A percentile compares a stretch with the other conserved stretches of the same genome.
Conservation (phyloP, 257 asterid genomes). For the Phtheirospermum japonicum region DNA sequence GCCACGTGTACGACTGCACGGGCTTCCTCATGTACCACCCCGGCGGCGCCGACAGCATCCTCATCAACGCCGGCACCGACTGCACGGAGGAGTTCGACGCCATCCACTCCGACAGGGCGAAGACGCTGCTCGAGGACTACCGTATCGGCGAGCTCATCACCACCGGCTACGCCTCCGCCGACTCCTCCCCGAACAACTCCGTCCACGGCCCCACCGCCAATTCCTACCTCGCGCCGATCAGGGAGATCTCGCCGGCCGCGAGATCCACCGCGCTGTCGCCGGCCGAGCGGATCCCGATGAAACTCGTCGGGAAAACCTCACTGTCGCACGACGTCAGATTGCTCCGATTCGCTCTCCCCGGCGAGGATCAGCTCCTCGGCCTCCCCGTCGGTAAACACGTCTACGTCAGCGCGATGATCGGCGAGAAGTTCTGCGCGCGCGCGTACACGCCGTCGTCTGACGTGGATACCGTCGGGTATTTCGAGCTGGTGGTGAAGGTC, state of each 20-base stretch:
- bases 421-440: slow-evolving; percentile 79
- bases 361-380: slow-evolving; percentile 66
- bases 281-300: slow-evolving; percentile 66
- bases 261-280: slow-evolving; percentile 55
- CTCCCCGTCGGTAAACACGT: slow-evolving; percentile 83
- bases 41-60: slow-evolving; percentile 86
- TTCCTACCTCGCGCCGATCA: slow-evolving; percentile 46
- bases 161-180: slow-evolving; percentile 44
- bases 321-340: slow-evolving; percentile 75
- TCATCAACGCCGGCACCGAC: slow-evolving; percentile 89
- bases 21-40: slow-evolving; percentile 84
- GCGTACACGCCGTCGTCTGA: slow-evolving; percentile 87
- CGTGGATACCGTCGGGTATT: slow-evolving; percentile 59
- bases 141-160: slow-evolving; percentile 76
- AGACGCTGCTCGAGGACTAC: slow-evolving; percentile 66
- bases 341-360: slow-evolving; percentile 65
- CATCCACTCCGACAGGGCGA: slow-evolving; percentile 82
- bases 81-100: slow-evolving; percentile 95
- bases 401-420: slow-evolving; percentile 57
- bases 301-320: slow-evolving; percentile 47
- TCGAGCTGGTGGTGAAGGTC: slow-evolving; percentile 72
- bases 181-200: slow-evolving; percentile 66
- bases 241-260: slow-evolving; percentile 37
- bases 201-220: slow-evolving; percentile 63
- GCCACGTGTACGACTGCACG: slow-evolving; percentile 80